A percentile compares a stretch with the other conserved stretches of the same genome.
phyloP scores from a whole-genome alignment of 257 asterid species.

The Linderniella brevidens region DNA sequence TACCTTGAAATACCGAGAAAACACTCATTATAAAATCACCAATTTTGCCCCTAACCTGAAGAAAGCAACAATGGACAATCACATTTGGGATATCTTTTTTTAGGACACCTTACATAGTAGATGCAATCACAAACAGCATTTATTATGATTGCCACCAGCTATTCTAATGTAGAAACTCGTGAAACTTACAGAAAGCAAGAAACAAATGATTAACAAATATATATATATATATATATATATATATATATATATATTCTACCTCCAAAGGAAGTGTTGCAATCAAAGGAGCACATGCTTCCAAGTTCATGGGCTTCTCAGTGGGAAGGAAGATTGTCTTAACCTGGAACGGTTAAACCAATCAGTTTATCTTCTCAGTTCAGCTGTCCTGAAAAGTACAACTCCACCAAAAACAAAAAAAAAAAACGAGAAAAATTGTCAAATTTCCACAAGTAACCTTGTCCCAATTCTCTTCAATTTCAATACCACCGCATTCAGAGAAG shows the following conservation, averaged over 20 bases:
- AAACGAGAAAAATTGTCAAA: not conserved
- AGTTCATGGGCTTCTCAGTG: conserved; percentile 57
- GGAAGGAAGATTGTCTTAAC: conserved; percentile 73
- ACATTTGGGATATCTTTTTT: not conserved
- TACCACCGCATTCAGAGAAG: conserved; percentile 95
- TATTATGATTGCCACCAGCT: no score
- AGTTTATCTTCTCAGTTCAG: not conserved
- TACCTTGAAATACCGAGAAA: conserved; percentile 76
- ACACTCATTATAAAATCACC: conserved; percentile 55
- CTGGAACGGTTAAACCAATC: conserved; percentile 16
- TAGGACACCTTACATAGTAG: not conserved
- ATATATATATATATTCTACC: conserved; percentile 23
- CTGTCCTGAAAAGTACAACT: not conserved
- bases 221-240: conserved; percentile 2
- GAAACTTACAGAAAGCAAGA: not conserved
- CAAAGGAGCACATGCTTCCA: conserved; percentile 81
- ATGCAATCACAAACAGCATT: not conserved
- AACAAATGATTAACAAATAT: conserved; percentile 4
- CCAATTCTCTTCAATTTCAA: conserved; percentile 95
- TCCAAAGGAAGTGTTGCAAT: conserved; percentile 86
- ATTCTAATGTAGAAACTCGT: no score
- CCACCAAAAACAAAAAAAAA: not conserved
- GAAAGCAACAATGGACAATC: conserved; percentile 10
- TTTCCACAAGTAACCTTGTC: conserved; percentile 33
- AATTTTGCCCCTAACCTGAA: conserved; percentile 73